Percentiles rank a stretch among this genome's conserved stretches.
These are phyloP conservation scores for Mixia osmundae DNA, from an alignment of 1,284 basidiomycete species.

Conservation along the genomic window DNA sequence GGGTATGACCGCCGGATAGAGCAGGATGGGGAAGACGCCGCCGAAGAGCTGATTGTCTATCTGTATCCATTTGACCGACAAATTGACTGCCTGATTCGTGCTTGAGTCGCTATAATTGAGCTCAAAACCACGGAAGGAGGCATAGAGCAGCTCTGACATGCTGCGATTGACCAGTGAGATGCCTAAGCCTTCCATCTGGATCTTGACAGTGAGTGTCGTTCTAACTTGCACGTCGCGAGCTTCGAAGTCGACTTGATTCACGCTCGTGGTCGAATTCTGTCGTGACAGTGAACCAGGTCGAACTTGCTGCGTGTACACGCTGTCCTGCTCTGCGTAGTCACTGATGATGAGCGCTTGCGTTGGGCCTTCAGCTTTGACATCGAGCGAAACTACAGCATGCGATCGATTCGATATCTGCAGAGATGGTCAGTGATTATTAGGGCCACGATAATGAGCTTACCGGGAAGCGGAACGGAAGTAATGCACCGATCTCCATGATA, in stretches of 20 bases:
- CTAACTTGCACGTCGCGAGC: constrained; percentile 48
- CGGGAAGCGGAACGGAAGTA: constrained; percentile 65
- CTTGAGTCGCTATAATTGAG: constrained; percentile 68
- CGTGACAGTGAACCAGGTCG: constrained; percentile 23
- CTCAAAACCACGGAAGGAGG: constrained; percentile 54
- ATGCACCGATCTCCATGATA: constrained; percentile 85
- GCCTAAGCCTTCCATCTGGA: constrained; percentile 78
- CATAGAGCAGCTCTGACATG: constrained; percentile 73
- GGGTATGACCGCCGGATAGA: constrained; percentile 79
- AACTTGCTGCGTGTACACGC: constrained; percentile 63
- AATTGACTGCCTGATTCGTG: constrained; percentile 51
- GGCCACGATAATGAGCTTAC: constrained; percentile 3
- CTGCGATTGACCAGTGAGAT: constrained; percentile 74
- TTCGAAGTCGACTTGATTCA: constrained; percentile 49
- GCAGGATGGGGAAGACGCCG: constrained; percentile 77
- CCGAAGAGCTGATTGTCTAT: constrained; percentile 97
- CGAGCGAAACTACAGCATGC: constrained; percentile 41
- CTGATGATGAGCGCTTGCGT: constrained; percentile 72
- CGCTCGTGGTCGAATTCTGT: neutral
- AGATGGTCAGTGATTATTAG: neutral
- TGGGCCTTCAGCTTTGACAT: constrained; percentile 73
- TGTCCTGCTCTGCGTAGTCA: constrained; percentile 62
- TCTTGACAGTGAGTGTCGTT: constrained; percentile 40
- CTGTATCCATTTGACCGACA: constrained; percentile 76
- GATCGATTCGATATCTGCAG: constrained; percentile 4